Percentiles rank a stretch among this genome's conserved stretches.
Conservation (phyloP, 2,329 filamentous ascomycete genomes). For the Fusarium sp. region DNA sequence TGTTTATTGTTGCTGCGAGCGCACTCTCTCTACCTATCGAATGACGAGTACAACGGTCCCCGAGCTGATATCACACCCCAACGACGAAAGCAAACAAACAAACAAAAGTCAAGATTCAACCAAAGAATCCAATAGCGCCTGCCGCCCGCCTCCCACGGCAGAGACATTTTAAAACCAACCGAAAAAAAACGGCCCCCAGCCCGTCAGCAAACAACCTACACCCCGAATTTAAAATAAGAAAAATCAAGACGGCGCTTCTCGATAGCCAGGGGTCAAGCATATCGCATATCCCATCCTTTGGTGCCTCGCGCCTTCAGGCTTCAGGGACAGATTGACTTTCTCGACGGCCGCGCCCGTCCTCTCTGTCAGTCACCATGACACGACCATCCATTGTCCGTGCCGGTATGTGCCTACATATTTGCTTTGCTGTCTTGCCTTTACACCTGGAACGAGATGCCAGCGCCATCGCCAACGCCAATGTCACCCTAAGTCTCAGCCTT, state of each 20-base stretch:
- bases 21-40: slow-evolving; percentile 16
- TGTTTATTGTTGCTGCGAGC: slow-evolving; percentile 11
- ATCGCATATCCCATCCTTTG: slow-evolving; percentile 24
- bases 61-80: slow-evolving; percentile 24
- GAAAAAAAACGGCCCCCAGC: slow-evolving; percentile 25
- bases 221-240: slow-evolving; percentile 16
- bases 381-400: slow-evolving; percentile 71
- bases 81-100: slow-evolving; percentile 20
- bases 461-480: slow-evolving; percentile 12
- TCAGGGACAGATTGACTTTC: slow-evolving; percentile 35
- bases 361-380: slow-evolving; percentile 61
- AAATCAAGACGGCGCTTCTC: slow-evolving; percentile 28
- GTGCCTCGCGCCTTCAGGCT: slow-evolving; percentile 38
- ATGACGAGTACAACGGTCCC: slow-evolving; percentile 22
- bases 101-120: slow-evolving; percentile 7
- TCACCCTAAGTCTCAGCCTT: slow-evolving; percentile 19
- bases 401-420: slow-evolving; percentile 60
- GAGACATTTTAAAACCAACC: background rate
- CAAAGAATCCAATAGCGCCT: slow-evolving; percentile 33
- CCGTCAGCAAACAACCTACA: slow-evolving; percentile 27
- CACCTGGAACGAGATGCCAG: slow-evolving; percentile 11
- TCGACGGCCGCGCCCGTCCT: slow-evolving; percentile 37
- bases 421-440: slow-evolving; percentile 19
- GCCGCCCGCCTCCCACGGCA: slow-evolving; percentile 14
- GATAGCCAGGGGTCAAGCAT: slow-evolving; percentile 35